Percentiles rank a stretch among this genome's conserved stretches.
Conservation (phyloP, 1,284 basidiomycete genomes). For the Volvariella surrecta region DNA sequence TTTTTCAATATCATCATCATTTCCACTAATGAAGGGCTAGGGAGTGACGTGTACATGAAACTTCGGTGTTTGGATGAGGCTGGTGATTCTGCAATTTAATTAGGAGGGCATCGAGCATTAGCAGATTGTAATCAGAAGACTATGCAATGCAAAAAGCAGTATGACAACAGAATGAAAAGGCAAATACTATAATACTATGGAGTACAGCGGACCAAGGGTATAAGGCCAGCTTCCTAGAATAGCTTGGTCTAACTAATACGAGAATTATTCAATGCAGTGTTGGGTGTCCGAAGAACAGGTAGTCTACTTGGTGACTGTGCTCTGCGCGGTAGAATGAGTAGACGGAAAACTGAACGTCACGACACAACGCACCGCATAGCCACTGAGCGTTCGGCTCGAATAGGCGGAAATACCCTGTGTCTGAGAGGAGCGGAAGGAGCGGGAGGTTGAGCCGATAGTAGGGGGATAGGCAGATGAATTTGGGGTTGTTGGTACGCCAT, state of each 20-base stretch:
- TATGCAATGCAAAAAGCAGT: slow-evolving; percentile 11
- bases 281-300: slow-evolving; percentile 5
- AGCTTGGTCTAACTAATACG: neutral
- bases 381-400: slow-evolving; percentile 44
- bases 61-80: slow-evolving; percentile 64
- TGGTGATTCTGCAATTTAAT: slow-evolving; percentile 41
- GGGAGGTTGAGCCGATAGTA: slow-evolving; percentile 38
- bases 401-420: slow-evolving; percentile 43
- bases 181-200: slow-evolving; percentile 10
- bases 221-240: neutral
- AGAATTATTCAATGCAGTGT: slow-evolving; percentile 7
- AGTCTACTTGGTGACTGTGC: no score
- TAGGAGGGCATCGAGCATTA: neutral
- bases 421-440: slow-evolving; percentile 46
- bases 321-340: no score
- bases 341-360: neutral
- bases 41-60: slow-evolving; percentile 72
- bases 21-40: slow-evolving; percentile 22
- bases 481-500: slow-evolving; percentile 52
- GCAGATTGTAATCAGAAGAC: slow-evolving; percentile 8
- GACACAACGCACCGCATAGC: slow-evolving; percentile 34
- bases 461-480: slow-evolving; percentile 39
- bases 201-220: slow-evolving; percentile 14
- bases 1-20: neutral
- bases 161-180: slow-evolving; percentile 11